A percentile compares a stretch with the other conserved stretches of the same genome.
These are phyloP conservation scores for Verticillium alfalfae DNA, from an alignment of 2,329 filamentous ascomycete species.

Conservation along the genomic window DNA sequence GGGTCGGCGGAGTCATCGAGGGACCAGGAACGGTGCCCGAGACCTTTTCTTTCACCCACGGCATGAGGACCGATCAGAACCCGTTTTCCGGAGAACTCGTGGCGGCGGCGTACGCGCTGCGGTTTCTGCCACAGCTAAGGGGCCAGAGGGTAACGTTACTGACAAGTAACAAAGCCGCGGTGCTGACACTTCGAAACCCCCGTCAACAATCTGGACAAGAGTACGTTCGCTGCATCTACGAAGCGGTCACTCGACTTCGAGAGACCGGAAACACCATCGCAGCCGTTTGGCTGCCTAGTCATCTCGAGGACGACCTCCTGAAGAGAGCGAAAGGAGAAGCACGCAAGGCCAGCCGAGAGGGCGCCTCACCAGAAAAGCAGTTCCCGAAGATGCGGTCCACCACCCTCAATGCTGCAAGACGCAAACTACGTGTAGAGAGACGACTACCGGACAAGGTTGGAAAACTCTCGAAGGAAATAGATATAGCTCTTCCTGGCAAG, in stretches of 20 bases:
- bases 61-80: conserved; percentile 12
- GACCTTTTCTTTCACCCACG: conserved; percentile 12
- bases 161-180: conserved; percentile 12
- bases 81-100: conserved; percentile 12
- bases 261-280: neutral
- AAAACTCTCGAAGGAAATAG: conserved; percentile 11
- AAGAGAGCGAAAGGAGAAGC: neutral
- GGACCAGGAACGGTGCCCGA: conserved; percentile 4
- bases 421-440: neutral
- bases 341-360: neutral
- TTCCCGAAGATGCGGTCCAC: conserved; percentile 1
- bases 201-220: conserved; percentile 13
- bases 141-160: conserved; percentile 7
- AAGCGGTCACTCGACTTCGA: conserved; percentile 6
- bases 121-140: conserved; percentile 4
- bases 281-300: neutral
- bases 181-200: conserved; percentile 9
- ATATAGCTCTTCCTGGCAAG: conserved; percentile 10
- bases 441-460: conserved; percentile 9
- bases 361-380: neutral
- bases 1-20: conserved; percentile 9
- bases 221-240: conserved; percentile 13
- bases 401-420: neutral
- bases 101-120: conserved; percentile 10
- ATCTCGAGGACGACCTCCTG: neutral